These are phyloP conservation scores for Thuidium tamariscinum DNA, from an alignment of 225 moss, liverwort and hornwort genomes.

Conservation along the genomic window DNA sequence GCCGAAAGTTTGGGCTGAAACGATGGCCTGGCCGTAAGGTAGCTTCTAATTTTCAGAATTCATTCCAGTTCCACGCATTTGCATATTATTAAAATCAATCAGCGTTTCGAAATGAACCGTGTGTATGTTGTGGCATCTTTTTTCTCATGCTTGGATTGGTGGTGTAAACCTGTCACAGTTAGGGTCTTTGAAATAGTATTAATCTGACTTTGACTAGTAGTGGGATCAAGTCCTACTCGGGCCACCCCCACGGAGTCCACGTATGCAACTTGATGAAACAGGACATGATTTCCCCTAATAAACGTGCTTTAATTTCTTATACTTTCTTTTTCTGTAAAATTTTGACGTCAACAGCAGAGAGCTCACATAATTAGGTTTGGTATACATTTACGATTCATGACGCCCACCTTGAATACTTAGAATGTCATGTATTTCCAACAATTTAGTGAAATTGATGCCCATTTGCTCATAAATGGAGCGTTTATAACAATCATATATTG, in stretches of 20 bases:
- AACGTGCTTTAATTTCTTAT: neutral
- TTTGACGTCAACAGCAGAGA: neutral
- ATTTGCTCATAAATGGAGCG: no score
- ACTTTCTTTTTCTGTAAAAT: neutral
- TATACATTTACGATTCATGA: neutral
- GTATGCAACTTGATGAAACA: neutral
- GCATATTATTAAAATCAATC: neutral
- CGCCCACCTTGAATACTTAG: neutral
- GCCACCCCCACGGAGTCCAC: neutral
- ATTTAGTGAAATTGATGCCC: no score
- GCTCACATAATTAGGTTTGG: neutral
- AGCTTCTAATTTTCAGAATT: neutral
- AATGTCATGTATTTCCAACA: neutral
- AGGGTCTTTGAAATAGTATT: neutral
- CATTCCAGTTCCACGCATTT: neutral
- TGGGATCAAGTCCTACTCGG: neutral
- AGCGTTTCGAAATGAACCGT: neutral
- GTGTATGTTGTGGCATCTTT: neutral
- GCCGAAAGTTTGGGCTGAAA: conserved; percentile 79
- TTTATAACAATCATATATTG: neutral
- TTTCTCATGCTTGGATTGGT: neutral
- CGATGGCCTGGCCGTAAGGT: conserved; percentile 97
- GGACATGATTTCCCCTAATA: neutral
- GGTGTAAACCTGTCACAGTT: no score
- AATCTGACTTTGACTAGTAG: neutral